A percentile compares a stretch with the other conserved stretches of the same genome.
These are phyloP conservation scores for Geopyxis carbonaria DNA, from an alignment of 495 filamentous ascomycete genomes.

Conservation along the genomic window DNA sequence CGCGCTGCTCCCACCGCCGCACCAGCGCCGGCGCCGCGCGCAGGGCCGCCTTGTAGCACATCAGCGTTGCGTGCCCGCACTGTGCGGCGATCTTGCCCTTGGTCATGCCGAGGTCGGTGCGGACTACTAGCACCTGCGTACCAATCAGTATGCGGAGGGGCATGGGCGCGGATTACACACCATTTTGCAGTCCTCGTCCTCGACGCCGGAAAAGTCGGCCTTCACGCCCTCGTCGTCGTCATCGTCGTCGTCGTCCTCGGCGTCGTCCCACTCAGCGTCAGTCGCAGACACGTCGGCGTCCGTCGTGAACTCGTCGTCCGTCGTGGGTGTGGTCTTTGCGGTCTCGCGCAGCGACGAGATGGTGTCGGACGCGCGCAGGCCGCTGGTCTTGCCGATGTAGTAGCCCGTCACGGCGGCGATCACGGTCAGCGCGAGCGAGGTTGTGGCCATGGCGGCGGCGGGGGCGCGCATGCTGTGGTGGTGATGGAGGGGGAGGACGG, in stretches of 20 bases:
- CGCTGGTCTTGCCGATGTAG: slow-evolving; percentile 21
- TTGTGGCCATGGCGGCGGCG: too few species aligned
- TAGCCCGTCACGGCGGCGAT: slow-evolving; percentile 18
- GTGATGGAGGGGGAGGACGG: slow-evolving; percentile 1
- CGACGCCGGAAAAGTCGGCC: slow-evolving; percentile 15
- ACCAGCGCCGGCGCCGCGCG: slow-evolving; percentile 45
- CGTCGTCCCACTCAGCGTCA: slow-evolving; percentile 4
- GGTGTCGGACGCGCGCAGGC: slow-evolving; percentile 9
- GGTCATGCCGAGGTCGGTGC: slow-evolving; percentile 89
- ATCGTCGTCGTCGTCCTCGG: slow-evolving; percentile 7
- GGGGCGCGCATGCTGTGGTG: neutral
- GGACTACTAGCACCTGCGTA: slow-evolving; percentile 46
- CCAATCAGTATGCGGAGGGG: neutral
- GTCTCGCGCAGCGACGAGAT: slow-evolving; percentile 6
- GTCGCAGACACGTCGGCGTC: slow-evolving; percentile 1
- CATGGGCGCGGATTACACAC: slow-evolving; percentile 28
- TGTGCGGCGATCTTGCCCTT: slow-evolving; percentile 99
- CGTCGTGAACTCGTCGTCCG: slow-evolving; percentile 4
- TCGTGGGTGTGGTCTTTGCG: neutral
- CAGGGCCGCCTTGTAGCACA: slow-evolving; percentile 75
- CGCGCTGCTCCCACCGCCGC: slow-evolving; percentile 61
- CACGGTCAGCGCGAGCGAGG: slow-evolving; percentile 4
- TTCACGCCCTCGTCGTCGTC: slow-evolving; percentile 13
- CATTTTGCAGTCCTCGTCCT: slow-evolving; percentile 75
- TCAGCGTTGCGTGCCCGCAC: slow-evolving; percentile 85